These are phyloP conservation scores for Seiridium unicorne DNA, from an alignment of 2,329 filamentous ascomycete genomes.

Conservation along the genomic window DNA sequence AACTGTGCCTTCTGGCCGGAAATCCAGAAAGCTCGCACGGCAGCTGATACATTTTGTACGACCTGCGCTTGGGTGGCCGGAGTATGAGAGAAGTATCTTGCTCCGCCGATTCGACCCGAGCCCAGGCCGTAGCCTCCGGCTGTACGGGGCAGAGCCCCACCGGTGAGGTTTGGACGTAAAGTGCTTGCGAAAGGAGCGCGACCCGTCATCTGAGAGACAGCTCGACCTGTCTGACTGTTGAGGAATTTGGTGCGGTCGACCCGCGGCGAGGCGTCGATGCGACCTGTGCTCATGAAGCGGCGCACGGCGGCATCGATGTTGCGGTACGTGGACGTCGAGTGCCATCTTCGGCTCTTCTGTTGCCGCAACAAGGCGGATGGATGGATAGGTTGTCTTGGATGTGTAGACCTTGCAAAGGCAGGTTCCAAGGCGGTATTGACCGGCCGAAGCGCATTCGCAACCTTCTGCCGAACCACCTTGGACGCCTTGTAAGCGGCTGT, in stretches of 20 bases:
- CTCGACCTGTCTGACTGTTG: conserved; percentile 46
- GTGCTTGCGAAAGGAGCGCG: conserved; percentile 85
- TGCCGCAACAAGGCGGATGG: conserved; percentile 48
- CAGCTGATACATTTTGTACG: conserved; percentile 91
- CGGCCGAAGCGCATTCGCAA: conserved; percentile 42
- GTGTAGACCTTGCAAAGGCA: conserved; percentile 38
- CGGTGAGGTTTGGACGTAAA: conserved; percentile 88
- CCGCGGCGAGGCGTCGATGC: conserved; percentile 28
- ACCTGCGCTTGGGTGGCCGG: conserved; percentile 86
- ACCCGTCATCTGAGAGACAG: conserved; percentile 62
- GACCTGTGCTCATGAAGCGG: conserved; percentile 48
- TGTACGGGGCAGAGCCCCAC: conserved; percentile 78
- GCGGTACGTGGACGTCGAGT: conserved; percentile 41
- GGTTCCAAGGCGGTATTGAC: conserved; percentile 46
- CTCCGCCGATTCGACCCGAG: conserved; percentile 66
- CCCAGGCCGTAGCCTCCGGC: conserved; percentile 86
- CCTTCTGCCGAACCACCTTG: conserved; percentile 49
- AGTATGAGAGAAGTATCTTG: conserved; percentile 86
- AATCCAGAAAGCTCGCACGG: conserved; percentile 88
- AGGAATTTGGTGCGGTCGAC: conserved; percentile 50
- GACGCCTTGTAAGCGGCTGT: conserved; percentile 50
- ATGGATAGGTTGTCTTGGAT: conserved; percentile 50
- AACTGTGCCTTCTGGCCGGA: conserved; percentile 86
- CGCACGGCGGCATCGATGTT: conserved; percentile 45
- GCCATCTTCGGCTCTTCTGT: conserved; percentile 49